Percentiles rank a stretch among this genome's conserved stretches.
These are phyloP conservation scores for Saitozyma sp. DNA, from an alignment of 768 basidiomycete genomes.

Conservation along the genomic window DNA sequence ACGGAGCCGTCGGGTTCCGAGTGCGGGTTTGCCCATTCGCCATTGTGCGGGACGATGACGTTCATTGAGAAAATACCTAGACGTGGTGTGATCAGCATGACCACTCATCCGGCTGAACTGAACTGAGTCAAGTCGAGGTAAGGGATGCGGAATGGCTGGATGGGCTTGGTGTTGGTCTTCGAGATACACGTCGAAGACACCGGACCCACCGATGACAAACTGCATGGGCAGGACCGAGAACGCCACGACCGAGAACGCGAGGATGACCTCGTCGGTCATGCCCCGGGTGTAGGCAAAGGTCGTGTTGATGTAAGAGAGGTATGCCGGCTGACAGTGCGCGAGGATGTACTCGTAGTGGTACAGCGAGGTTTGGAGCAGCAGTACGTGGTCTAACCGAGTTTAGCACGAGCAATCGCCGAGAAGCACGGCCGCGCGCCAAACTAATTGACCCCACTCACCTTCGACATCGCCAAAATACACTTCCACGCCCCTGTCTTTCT, in stretches of 20 bases:
- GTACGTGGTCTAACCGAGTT: constrained; percentile 70
- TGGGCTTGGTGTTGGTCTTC: neutral
- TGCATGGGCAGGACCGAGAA: constrained; percentile 69
- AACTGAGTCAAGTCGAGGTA: no score
- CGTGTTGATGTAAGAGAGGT: constrained; percentile 72
- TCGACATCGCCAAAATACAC: constrained; percentile 91
- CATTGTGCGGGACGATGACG: constrained; percentile 64
- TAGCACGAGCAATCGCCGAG: neutral
- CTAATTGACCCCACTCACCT: constrained; percentile 58
- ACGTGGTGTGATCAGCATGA: neutral
- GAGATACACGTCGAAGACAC: neutral
- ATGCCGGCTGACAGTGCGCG: constrained; percentile 81
- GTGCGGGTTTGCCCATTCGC: constrained; percentile 26
- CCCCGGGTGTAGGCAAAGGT: constrained; percentile 63
- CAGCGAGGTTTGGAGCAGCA: constrained; percentile 80
- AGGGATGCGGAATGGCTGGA: neutral
- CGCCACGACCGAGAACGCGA: constrained; percentile 67
- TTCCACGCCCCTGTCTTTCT: constrained; percentile 63
- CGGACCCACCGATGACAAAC: constrained; percentile 54
- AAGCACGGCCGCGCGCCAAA: neutral
- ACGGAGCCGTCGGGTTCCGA: constrained; percentile 40
- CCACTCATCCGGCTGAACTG: neutral
- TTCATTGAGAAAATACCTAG: constrained; percentile 72
- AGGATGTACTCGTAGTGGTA: constrained; percentile 84
- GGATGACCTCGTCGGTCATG: constrained; percentile 65